Conservation (phyloP, 1,284 basidiomycete genomes). For the Moesziomyces aphidis region DNA sequence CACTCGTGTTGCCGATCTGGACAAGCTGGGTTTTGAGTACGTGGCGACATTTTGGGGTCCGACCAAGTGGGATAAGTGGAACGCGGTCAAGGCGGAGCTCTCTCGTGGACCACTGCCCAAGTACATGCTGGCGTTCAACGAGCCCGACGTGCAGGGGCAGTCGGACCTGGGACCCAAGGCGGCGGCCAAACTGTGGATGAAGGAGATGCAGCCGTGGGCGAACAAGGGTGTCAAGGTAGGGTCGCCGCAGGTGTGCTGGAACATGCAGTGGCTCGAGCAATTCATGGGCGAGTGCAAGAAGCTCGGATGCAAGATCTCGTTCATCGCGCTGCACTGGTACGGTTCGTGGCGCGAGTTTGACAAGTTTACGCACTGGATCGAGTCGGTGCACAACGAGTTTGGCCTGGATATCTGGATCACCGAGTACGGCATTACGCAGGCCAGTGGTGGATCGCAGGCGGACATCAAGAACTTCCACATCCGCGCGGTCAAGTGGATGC, state of each 20-base stretch:
- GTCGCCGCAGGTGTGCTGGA: slow-evolving; percentile 62
- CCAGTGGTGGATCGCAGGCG: slow-evolving; percentile 30
- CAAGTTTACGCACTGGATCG: slow-evolving; percentile 55
- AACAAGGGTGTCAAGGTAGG: slow-evolving; percentile 57
- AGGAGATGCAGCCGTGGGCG: slow-evolving; percentile 60
- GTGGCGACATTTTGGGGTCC: slow-evolving; percentile 65
- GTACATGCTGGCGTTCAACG: slow-evolving; percentile 60
- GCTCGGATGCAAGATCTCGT: slow-evolving; percentile 54
- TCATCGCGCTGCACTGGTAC: slow-evolving; percentile 66
- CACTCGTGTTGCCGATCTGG: slow-evolving; percentile 21
- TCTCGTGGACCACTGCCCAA: slow-evolving; percentile 15
- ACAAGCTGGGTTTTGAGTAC: slow-evolving; percentile 50
- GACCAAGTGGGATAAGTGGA: slow-evolving; percentile 50
- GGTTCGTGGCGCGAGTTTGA: slow-evolving; percentile 55
- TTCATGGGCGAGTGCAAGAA: slow-evolving; percentile 56
- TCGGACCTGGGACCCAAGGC: slow-evolving; percentile 47
- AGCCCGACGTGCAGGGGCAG: slow-evolving; percentile 61
- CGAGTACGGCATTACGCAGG: slow-evolving; percentile 62
- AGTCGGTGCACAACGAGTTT: slow-evolving; percentile 46
- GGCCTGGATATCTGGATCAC: slow-evolving; percentile 59
- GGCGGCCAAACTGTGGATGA: slow-evolving; percentile 56
- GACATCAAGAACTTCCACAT: slow-evolving; percentile 54
- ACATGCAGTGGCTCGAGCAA: slow-evolving; percentile 59
- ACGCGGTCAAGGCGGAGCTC: slow-evolving; percentile 47
- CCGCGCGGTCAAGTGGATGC: slow-evolving; percentile 52